Evolutionary conservation across 441 rosid genomes (phyloP), one percentile per base, ranked within the genome.

Genomic region (Dalechampia spathulata): DNA sequence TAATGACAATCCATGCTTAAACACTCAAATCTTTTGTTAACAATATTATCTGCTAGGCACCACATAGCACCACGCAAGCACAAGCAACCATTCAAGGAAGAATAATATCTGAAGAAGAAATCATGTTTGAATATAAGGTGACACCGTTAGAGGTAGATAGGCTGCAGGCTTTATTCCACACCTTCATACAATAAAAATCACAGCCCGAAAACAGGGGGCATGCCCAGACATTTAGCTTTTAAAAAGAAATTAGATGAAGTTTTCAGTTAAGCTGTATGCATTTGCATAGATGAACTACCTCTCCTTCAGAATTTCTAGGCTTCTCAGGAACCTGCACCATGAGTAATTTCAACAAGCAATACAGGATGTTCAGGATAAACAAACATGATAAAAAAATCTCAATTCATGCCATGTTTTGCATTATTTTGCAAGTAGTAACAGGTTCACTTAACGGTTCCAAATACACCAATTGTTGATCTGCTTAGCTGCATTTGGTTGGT

Each of bases 401-500:
- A 30, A 30, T 5, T 36, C 25, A 54, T 21, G 12, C 8, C 61
- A 39, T n/a, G 26, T 4, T 22, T 37, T 55, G n/a, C n/a, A n/a
- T n/a, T n/a, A n/a, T n/a, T n/a, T n/a, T n/a, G 16, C 15, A 40
- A 23, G 28, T 12, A 25, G n/a, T 22, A n/a, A 11, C 15, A 41
- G 57, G 47, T 9, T 30, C 62, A 75, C 97, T 83, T 77, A 34
- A 93, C 97, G 39, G 60, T 61, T 55, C 87, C 97, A 70, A 89
- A 85, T 20, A 83, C 64, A 53, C 79, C 67, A 62, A 82, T 72
- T 4, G 86, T 64, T 16, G 87, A 83, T 67, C 80, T 75, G 69
- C 82, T 71, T 68, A 79, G 90, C 66, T 85, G 95, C 99, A 93
- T 93, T 72, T 93, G 97, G 78, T 80, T 90, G 25, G 87, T 64